phyloP scores from a whole-genome alignment of 352 stramenopile genomes.

The Globisporangium mamillatum region DNA sequence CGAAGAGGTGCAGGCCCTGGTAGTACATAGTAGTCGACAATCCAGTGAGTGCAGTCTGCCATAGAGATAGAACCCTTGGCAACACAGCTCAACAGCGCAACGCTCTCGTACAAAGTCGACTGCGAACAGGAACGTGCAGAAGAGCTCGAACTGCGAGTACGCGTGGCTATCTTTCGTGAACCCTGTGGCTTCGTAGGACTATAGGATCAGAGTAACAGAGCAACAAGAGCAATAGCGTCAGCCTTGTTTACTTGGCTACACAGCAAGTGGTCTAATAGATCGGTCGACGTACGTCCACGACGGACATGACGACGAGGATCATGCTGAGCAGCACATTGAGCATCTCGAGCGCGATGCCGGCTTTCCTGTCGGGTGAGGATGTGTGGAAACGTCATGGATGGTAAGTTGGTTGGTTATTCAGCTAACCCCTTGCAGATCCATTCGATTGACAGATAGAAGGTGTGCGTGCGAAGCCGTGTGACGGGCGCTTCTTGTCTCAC shows the following conservation, averaged over 20 bases:
- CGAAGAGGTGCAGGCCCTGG: conserved; percentile 38
- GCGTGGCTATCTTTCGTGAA: conserved; percentile 11
- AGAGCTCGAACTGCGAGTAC: conserved; percentile 24
- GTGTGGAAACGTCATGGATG: background rate
- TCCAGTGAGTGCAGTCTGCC: background rate
- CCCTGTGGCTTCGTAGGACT: conserved; percentile 33
- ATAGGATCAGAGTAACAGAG: background rate
- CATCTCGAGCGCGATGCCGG: conserved; percentile 33
- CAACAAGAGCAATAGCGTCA: too few species aligned
- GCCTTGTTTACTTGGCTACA: background rate
- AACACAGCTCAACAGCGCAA: background rate
- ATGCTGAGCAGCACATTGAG: conserved; percentile 48
- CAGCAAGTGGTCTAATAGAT: background rate
- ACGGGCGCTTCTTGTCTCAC: conserved; percentile 1
- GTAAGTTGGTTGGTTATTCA: background rate
- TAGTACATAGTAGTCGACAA: background rate
- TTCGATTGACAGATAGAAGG: background rate
- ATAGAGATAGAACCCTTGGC: background rate
- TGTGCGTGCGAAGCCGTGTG: background rate
- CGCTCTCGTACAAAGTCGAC: conserved; percentile 37
- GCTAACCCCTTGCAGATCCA: background rate
- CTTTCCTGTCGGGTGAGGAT: conserved; percentile 14
- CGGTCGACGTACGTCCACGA: conserved; percentile 26
- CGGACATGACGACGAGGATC: conserved; percentile 39
- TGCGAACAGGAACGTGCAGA: conserved; percentile 48